Evolutionary conservation across 2,329 filamentous ascomycete genomes (phyloP).

Genomic region (Cercospora janseana): DNA sequence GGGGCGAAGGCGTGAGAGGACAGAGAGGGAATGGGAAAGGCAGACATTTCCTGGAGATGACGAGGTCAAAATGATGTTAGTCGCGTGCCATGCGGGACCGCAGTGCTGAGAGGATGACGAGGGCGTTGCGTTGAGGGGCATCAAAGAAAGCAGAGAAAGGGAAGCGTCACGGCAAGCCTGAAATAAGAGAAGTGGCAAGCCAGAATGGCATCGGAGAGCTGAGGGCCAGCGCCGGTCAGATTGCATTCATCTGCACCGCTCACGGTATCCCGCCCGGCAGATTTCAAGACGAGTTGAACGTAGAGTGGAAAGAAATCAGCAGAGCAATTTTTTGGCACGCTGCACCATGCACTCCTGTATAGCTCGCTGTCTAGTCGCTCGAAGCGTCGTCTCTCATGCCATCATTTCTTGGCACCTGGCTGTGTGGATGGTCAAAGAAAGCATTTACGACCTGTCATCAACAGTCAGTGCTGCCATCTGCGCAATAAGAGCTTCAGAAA

Average conservation of each 20-base stretch:
- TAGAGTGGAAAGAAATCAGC: not conserved
- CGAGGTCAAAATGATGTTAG: no score
- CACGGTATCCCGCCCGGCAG: no score
- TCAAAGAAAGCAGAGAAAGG: no score
- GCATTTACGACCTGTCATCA: conserved; percentile 1
- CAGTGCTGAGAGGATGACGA: no score
- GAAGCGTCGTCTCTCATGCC: conserved; percentile 13
- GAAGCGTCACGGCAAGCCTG: no score
- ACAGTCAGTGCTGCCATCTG: not conserved
- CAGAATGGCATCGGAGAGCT: not conserved
- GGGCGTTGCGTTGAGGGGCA: no score
- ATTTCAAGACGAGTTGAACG: not conserved
- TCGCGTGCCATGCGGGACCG: no score
- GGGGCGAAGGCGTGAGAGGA: conserved; percentile 59
- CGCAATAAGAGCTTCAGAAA: not conserved
- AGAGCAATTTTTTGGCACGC: conserved; percentile 13
- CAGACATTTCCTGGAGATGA: not conserved
- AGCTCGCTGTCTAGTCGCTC: conserved; percentile 14
- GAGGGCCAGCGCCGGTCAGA: no score
- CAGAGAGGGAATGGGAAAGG: not conserved
- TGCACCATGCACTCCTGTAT: conserved; percentile 20
- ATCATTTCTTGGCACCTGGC: conserved; percentile 12
- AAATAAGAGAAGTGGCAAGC: not conserved
- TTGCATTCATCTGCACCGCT: no score
- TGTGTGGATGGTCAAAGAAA: not conserved